Base-by-base conservation (phyloP, 106 monocot genomes). In the Agapanthus africanus region DNA sequence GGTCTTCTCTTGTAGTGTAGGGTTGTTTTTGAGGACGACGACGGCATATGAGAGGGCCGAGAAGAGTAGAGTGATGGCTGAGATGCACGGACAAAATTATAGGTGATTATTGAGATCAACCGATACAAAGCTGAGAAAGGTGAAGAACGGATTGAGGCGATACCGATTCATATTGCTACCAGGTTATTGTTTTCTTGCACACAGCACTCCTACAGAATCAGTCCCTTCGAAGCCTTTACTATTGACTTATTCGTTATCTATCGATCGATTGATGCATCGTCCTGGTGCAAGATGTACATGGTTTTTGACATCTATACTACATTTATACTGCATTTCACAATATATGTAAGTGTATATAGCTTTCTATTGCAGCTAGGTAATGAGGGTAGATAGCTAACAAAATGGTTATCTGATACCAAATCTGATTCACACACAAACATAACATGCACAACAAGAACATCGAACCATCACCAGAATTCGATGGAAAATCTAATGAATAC, bases 1-100 rank as follows among this genome's bases (percentile, higher is more conserved):
- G 94, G 94, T 6, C 69, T 94, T n/a, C 9, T 56, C 71, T 11
- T 82, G 75, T 11, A 79, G 84, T 36, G 25, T 77, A 0, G 66
- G 40, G 0, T 64, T 94, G 52, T 87, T 70, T 52, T 28, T 87
- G 66, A 70, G 94, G 62, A 94, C 94, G 4, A 87, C 54, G 52
- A 10, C 14, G 1, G 80, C 87, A 0, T 94, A 90, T 18, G 70
- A 47, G 9, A 28, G 47, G 50, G 60, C 74, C 2, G 77, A 77
- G 59, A 50, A 52, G 57, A 50, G 36, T 22, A 59, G 8, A 39
- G 40, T 31, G 51, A 34, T 68, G 39, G 34, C 47, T 13, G 37
- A 49, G 68, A 68, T 68, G 19, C 68, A 68, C 15, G 68, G 68
- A 8, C 66, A 66, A 41, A 66, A 66, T 30, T 66, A 66, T 44